Conservation (phyloP, 345 rosid genomes). For the Eutrema heterophyllum region DNA sequence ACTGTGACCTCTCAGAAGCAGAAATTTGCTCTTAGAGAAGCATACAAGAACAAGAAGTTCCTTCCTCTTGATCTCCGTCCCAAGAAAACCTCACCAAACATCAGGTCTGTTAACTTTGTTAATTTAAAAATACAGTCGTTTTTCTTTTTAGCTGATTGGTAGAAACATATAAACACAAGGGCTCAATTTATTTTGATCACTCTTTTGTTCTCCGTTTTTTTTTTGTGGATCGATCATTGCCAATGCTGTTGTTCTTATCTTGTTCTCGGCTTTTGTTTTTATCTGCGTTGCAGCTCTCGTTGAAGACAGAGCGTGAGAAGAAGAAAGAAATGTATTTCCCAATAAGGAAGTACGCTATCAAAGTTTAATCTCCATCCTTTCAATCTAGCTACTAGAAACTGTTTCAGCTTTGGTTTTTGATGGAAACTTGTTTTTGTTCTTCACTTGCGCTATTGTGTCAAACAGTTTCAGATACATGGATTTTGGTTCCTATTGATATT, state of each 20-base stretch:
- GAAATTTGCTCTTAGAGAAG: conserved; percentile 82
- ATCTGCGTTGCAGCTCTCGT: conserved; percentile 31
- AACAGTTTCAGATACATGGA: neutral
- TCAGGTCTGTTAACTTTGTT: conserved; percentile 42
- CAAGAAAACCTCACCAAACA: conserved; percentile 96
- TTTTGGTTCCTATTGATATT: neutral
- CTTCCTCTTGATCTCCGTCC: conserved; percentile 98
- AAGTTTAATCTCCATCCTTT: conserved; percentile 31
- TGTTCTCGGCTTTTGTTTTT: neutral
- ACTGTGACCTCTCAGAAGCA: conserved; percentile 90
- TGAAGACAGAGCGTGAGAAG: conserved; percentile 66
- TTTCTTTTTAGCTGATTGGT: neutral
- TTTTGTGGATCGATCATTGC: neutral
- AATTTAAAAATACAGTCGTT: neutral
- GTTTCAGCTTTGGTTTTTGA: conserved; percentile 7
- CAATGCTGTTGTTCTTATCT: neutral
- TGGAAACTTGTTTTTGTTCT: conserved; percentile 23
- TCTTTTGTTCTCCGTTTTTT: too few species aligned
- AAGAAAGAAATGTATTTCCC: conserved; percentile 66
- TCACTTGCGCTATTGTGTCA: conserved; percentile 1
- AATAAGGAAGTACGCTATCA: conserved; percentile 62
- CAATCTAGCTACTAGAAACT: conserved; percentile 9
- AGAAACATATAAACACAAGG: neutral
- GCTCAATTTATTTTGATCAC: neutral
- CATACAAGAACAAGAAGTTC: conserved; percentile 76